phyloP scores from a whole-genome alignment of 768 basidiomycete species.

The Lactarius sanguifluus region DNA sequence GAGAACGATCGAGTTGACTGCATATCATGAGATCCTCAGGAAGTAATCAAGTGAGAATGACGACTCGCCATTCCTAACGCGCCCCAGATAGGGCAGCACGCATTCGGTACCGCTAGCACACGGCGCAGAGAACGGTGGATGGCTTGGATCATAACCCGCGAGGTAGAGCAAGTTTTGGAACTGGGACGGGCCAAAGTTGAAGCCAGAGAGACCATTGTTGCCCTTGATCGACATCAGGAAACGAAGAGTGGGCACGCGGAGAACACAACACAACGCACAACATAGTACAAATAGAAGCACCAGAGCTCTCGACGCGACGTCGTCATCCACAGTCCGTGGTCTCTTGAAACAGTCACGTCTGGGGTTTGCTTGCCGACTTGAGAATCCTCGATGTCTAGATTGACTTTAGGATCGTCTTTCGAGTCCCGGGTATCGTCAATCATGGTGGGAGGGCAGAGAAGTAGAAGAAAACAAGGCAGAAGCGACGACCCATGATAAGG shows the following conservation, averaged over 20 bases:
- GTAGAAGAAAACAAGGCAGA: constrained; percentile 93
- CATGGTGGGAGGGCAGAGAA: constrained; percentile 85
- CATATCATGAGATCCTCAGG: background rate
- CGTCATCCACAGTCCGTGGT: constrained; percentile 27
- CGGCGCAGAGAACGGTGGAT: constrained; percentile 51
- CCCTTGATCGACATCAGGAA: constrained; percentile 39
- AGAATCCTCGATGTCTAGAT: background rate
- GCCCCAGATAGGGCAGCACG: constrained; percentile 65
- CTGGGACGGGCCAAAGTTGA: constrained; percentile 73
- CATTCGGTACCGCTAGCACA: constrained; percentile 54
- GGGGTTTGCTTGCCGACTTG: too few relatives aligned
- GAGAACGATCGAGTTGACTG: constrained; percentile 76
- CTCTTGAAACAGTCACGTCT: background rate
- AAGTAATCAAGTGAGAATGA: background rate
- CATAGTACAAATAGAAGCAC: constrained; percentile 61
- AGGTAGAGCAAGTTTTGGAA: constrained; percentile 73
- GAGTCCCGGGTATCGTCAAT: background rate
- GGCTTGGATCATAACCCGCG: constrained; percentile 69
- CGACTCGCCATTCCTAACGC: constrained; percentile 55
- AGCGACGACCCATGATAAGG: background rate
- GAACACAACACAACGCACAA: constrained; percentile 35
- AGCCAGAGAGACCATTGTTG: constrained; percentile 66
- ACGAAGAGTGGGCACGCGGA: background rate
- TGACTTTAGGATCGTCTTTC: background rate
- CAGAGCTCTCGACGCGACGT: constrained; percentile 41